Conservation (phyloP, 352 stramenopile species). For the Lagenidium sp. region DNA sequence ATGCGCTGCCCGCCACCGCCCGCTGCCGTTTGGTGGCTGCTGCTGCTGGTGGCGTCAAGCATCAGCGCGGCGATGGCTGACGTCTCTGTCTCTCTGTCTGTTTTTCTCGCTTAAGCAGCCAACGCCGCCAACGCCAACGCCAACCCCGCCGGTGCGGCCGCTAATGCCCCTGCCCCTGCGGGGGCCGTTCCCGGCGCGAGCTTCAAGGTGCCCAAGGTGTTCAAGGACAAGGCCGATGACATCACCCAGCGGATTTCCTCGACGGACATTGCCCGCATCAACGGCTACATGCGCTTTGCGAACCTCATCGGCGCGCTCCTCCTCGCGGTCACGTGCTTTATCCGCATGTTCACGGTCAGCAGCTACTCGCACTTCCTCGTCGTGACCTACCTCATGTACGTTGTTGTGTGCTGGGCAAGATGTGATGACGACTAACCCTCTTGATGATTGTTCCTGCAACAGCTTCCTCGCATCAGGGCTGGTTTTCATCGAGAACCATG, state of each 20-base stretch:
- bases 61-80: no score
- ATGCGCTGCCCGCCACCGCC: no score
- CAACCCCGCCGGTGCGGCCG: constrained; percentile 3
- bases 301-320: constrained; percentile 58
- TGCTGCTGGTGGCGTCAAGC: no score
- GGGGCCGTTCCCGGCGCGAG: constrained; percentile 1
- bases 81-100: no score
- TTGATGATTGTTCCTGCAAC: not conserved
- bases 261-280: constrained; percentile 80
- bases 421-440: not conserved
- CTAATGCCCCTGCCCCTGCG: constrained; percentile 7
- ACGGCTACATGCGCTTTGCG: constrained; percentile 79
- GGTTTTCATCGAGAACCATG: constrained; percentile 80
- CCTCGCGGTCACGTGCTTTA: constrained; percentile 62
- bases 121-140: no score
- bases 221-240: constrained; percentile 67
- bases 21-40: no score
- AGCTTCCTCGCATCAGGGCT: constrained; percentile 54
- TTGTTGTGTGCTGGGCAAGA: no score
- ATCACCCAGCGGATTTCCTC: constrained; percentile 55
- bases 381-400: constrained; percentile 77
- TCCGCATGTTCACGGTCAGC: constrained; percentile 63
- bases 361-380: constrained; percentile 84
- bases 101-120: no score
- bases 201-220: constrained; percentile 45